These are phyloP conservation scores for Mesembryanthemum crystallinum DNA, from an alignment of 148 eudicot genomes.

Conservation along the genomic window DNA sequence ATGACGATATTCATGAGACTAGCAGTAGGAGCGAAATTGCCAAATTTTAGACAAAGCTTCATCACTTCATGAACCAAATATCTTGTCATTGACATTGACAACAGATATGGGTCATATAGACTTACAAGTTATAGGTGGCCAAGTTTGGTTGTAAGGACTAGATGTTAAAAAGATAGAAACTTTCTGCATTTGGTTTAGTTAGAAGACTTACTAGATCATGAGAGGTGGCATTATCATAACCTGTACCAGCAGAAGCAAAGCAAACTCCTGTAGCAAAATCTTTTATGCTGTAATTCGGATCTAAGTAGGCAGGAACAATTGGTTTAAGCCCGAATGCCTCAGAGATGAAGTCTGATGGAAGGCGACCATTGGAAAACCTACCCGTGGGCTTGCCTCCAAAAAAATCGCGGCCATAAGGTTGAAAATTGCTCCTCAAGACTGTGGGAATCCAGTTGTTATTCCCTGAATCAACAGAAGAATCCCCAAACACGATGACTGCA, in stretches of 20 bases:
- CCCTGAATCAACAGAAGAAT: conserved; percentile 62
- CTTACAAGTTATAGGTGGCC: neutral
- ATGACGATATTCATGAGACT: neutral
- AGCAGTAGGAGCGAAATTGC: neutral
- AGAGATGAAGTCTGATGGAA: conserved; percentile 54
- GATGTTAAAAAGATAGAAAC: too few species aligned
- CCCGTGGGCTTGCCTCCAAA: conserved; percentile 47
- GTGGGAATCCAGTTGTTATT: conserved; percentile 53
- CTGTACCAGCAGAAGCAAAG: conserved; percentile 69
- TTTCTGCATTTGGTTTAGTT: neutral
- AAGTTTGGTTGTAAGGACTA: too few species aligned
- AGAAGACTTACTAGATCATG: conserved; percentile 43
- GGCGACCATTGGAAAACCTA: conserved; percentile 53
- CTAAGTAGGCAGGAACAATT: conserved; percentile 46
- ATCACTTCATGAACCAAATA: neutral
- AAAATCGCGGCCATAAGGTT: conserved; percentile 62
- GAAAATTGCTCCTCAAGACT: conserved; percentile 41
- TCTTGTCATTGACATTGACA: neutral
- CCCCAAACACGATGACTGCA: conserved; percentile 55
- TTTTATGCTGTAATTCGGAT: conserved; percentile 37
- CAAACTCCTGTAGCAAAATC: conserved; percentile 57
- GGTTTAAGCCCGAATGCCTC: conserved; percentile 51
- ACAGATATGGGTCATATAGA: neutral
- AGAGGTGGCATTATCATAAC: conserved; percentile 52
- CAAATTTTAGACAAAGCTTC: neutral